Evolutionary conservation across 495 filamentous ascomycete genomes (phyloP).

Genomic region (Cenococcum geophilum): DNA sequence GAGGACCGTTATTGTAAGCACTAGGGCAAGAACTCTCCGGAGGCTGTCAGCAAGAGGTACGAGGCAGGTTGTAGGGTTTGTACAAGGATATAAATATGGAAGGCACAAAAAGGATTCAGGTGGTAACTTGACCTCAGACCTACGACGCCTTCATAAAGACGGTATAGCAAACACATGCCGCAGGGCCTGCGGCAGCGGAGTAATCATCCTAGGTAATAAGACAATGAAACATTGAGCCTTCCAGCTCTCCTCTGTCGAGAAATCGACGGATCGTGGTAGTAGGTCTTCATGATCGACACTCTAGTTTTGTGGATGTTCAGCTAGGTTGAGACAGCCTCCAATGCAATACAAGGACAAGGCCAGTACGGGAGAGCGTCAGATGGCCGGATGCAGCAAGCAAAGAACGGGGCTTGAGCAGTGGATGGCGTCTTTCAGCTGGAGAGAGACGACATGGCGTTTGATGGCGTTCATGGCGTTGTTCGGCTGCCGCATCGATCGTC

Average conservation of each 20-base stretch:
- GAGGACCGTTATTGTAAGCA: constrained; percentile 30
- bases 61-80: constrained; percentile 19
- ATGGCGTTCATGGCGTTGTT: no score
- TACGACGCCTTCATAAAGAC: constrained; percentile 1
- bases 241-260: constrained; percentile 6
- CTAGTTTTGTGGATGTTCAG: background rate
- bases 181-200: background rate
- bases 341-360: background rate
- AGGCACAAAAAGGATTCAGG: constrained; percentile 22
- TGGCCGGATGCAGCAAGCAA: background rate
- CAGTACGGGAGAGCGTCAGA: background rate
- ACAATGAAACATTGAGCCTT: background rate
- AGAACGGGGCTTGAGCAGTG: background rate
- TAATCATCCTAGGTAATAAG: background rate
- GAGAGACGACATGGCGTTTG: background rate
- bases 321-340: background rate
- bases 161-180: background rate
- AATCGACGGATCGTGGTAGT: background rate
- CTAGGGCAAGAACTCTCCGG: constrained; percentile 25
- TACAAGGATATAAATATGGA: constrained; percentile 30
- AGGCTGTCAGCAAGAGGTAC: constrained; percentile 25
- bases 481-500: no score
- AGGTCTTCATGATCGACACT: background rate
- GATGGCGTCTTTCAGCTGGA: constrained; percentile 1
- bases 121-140: constrained; percentile 3